Conservation (phyloP, 192 early-diverging fungal genomes). For the Coemansia biformis region DNA sequence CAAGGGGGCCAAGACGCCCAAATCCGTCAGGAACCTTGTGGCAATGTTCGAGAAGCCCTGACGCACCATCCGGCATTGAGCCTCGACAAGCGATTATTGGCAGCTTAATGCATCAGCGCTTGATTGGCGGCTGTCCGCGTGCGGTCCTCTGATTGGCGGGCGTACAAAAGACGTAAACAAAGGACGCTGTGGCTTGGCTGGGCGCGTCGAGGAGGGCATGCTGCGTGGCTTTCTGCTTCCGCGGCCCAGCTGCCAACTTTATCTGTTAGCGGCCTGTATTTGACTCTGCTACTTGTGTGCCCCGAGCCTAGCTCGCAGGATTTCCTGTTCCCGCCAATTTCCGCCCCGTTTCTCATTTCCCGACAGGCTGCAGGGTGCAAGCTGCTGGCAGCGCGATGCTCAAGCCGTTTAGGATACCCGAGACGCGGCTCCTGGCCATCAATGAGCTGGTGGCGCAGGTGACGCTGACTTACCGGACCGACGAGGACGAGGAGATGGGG, state of each 20-base stretch:
- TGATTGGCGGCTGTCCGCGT: slow-evolving; percentile 2
- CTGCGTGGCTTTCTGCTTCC: too few relatives aligned
- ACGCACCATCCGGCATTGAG: neutral
- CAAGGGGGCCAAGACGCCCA: slow-evolving; percentile 2
- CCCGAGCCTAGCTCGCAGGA: neutral
- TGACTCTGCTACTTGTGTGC: neutral
- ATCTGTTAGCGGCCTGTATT: too few relatives aligned
- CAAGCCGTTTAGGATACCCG: slow-evolving; percentile 36
- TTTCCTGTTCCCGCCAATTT: neutral
- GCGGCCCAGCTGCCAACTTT: too few relatives aligned
- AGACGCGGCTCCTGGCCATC: slow-evolving; percentile 39
- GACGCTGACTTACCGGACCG: slow-evolving; percentile 38
- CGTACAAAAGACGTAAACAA: slow-evolving; percentile 16
- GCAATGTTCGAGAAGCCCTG: slow-evolving; percentile 40
- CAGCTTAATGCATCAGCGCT: too few relatives aligned
- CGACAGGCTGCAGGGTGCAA: neutral
- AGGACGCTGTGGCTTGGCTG: neutral
- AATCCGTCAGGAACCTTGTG: slow-evolving; percentile 37
- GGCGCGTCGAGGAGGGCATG: too few relatives aligned
- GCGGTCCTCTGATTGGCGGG: slow-evolving; percentile 4
- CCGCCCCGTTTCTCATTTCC: too few relatives aligned
- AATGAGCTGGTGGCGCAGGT: slow-evolving; percentile 44
- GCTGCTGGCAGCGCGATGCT: slow-evolving; percentile 3
- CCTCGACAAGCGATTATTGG: slow-evolving; percentile 1
- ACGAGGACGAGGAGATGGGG: slow-evolving; percentile 43